Conservation (phyloP, 352 stramenopile genomes). For the Elongisporangium anandrum region DNA sequence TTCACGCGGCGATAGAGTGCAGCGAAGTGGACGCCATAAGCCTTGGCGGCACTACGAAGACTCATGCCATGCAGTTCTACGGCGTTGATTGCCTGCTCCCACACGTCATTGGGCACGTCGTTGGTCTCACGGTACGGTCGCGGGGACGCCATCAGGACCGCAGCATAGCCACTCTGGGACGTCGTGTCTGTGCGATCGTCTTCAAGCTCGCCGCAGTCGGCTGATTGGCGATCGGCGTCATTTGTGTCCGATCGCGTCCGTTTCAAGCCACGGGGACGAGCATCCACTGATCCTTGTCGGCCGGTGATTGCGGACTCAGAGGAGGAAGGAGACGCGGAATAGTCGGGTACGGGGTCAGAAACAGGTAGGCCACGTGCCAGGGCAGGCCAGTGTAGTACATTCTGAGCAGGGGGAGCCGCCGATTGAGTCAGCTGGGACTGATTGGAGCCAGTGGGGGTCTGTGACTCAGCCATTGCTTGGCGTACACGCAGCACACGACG, state of each 20-base stretch:
- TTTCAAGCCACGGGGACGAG: neutral
- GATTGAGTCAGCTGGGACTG: neutral
- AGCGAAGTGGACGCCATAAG: slow-evolving; percentile 58
- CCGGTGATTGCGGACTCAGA: neutral
- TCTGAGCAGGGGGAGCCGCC: neutral
- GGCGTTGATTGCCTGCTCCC: slow-evolving; percentile 62
- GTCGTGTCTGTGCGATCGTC: neutral
- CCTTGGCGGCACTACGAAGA: slow-evolving; percentile 53
- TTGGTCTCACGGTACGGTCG: slow-evolving; percentile 42
- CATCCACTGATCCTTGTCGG: neutral
- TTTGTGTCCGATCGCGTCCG: neutral
- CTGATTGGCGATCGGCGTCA: neutral
- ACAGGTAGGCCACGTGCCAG: neutral
- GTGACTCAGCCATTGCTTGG: neutral
- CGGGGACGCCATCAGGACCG: neutral
- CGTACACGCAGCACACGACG: slow-evolving; percentile 31
- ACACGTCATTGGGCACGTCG: slow-evolving; percentile 50
- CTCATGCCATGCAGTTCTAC: slow-evolving; percentile 69
- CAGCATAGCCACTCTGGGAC: neutral
- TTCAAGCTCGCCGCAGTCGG: neutral
- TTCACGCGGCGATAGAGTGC: slow-evolving; percentile 63
- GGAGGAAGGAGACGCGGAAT: neutral
- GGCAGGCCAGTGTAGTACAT: neutral
- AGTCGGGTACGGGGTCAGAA: neutral
- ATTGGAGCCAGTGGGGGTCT: neutral